A percentile compares a stretch with the other conserved stretches of the same genome.
Conservation (phyloP, 192 early-diverging fungal species). For the Backusella australiensis region DNA sequence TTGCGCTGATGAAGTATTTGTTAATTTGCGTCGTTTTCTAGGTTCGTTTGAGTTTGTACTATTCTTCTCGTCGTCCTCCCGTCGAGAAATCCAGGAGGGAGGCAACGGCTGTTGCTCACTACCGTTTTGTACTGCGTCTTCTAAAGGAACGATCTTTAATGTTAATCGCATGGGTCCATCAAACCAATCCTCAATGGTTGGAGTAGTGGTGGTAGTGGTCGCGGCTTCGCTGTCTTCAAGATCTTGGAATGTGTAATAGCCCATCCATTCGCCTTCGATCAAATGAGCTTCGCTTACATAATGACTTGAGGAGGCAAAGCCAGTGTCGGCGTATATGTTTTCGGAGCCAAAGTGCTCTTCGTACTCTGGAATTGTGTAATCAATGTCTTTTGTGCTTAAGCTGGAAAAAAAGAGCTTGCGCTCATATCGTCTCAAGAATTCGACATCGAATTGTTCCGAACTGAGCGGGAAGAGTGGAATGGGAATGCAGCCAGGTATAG, state of each 20-base stretch:
- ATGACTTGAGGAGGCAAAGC: conserved; percentile 20
- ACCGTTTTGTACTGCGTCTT: background rate
- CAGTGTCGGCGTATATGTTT: conserved; percentile 24
- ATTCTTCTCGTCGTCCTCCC: background rate
- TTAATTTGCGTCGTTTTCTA: conserved; percentile 14
- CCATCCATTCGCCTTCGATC: conserved; percentile 40
- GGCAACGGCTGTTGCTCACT: background rate
- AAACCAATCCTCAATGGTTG: conserved; percentile 30
- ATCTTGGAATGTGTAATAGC: conserved; percentile 38
- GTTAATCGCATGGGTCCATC: conserved; percentile 38
- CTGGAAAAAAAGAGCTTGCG: conserved; percentile 19
- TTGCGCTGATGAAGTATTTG: background rate
- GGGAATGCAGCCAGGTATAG: conserved; percentile 28
- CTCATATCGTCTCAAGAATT: conserved; percentile 34
- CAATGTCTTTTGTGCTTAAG: conserved; percentile 3
- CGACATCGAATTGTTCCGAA: conserved; percentile 31
- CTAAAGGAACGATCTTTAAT: conserved; percentile 28
- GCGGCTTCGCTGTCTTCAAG: conserved; percentile 6
- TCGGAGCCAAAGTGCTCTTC: background rate
- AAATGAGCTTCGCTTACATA: conserved; percentile 35
- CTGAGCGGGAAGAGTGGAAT: conserved; percentile 26
- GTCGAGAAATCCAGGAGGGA: conserved; percentile 10
- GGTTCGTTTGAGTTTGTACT: conserved; percentile 7
- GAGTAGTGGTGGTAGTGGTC: background rate
- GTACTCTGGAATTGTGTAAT: background rate